A percentile compares a stretch with the other conserved stretches of the same genome.
These are phyloP conservation scores for Eudorina sp. DNA, from an alignment of 139 green algal species.

Conservation along the genomic window DNA sequence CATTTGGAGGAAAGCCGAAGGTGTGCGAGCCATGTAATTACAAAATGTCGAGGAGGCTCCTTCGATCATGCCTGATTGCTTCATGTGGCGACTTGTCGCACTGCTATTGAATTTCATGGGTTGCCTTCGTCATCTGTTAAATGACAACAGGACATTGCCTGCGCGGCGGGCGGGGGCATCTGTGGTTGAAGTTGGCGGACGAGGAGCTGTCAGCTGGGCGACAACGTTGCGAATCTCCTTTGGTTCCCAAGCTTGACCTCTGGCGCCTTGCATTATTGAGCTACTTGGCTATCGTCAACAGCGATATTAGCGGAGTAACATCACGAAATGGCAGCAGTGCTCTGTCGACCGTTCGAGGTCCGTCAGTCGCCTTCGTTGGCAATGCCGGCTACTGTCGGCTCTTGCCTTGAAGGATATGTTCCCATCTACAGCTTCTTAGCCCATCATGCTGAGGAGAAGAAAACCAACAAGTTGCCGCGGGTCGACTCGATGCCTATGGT, in stretches of 20 bases:
- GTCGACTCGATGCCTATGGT: conserved; percentile 14
- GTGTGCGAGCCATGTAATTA: too few species aligned
- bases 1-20: conserved; percentile 28
- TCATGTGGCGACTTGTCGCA: too few species aligned
- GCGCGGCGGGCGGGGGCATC: neutral
- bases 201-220: conserved; percentile 6
- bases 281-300: neutral
- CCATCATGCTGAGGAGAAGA: neutral
- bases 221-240: conserved; percentile 2
- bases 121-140: too few species aligned
- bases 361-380: neutral
- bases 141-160: conserved; percentile 20
- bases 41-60: too few species aligned
- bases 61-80: too few species aligned
- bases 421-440: conserved; percentile 17
- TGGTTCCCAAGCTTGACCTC: too few species aligned
- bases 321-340: neutral
- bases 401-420: neutral
- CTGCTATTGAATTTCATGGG: too few species aligned
- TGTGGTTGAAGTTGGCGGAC: neutral
- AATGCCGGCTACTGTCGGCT: neutral
- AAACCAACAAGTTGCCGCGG: neutral
- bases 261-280: neutral
- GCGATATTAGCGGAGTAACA: neutral
- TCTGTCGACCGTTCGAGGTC: neutral